Conservation (phyloP, 148 eudicot species). For the Rhododendron griersonianum region DNA sequence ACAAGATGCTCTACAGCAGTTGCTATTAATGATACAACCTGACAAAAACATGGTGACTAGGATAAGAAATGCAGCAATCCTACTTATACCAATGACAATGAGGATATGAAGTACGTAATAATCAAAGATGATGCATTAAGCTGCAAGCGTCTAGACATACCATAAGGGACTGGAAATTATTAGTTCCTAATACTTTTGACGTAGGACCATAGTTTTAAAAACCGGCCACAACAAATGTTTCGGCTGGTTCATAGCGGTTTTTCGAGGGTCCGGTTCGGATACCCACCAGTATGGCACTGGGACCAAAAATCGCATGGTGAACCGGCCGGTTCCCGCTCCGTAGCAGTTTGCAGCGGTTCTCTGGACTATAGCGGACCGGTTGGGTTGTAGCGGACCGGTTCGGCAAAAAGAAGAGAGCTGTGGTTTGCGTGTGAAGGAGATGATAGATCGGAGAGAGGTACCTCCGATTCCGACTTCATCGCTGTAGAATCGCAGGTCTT, state of each 20-base stretch:
- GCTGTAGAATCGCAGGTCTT: too few species aligned
- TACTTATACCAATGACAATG: background rate
- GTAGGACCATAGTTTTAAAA: background rate
- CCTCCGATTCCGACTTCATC: background rate
- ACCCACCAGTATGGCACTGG: background rate
- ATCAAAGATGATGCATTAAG: background rate
- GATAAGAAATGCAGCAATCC: background rate
- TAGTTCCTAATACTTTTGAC: background rate
- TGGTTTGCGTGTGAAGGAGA: background rate
- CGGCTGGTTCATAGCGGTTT: background rate
- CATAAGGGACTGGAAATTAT: background rate
- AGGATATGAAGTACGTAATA: background rate
- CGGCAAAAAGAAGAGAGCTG: background rate
- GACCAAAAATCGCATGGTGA: background rate
- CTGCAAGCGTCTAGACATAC: background rate
- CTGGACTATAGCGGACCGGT: background rate
- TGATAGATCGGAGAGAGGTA: background rate
- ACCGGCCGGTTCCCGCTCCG: background rate
- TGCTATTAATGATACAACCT: conserved; percentile 90
- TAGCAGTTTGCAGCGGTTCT: background rate
- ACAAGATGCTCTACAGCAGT: conserved; percentile 92
- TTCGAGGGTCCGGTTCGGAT: background rate
- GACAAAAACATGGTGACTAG: conserved; percentile 8
- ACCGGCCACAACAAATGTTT: background rate
- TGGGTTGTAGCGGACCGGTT: background rate